Base-by-base conservation (phyloP, 768 basidiomycete genomes). In the Mycena metata region DNA sequence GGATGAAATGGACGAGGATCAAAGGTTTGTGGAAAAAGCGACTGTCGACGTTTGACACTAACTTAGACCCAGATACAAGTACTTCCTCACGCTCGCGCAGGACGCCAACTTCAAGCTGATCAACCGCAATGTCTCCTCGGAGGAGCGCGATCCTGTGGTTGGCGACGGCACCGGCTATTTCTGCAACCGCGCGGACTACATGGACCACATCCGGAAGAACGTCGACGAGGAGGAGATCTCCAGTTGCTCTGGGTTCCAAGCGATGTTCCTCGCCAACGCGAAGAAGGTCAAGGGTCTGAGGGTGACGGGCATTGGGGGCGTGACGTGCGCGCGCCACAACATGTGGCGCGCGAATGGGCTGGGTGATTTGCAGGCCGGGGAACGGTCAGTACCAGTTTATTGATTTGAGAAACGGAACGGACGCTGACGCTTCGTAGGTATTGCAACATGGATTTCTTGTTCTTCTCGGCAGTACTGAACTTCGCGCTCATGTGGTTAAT, bases 261-360 rank as follows among this genome's bases (percentile, higher is more conserved):
- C 66, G 0, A 52, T 64, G 41, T 57, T 54, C n/a, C 26, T 60
- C 5, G 52, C 59, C 6, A 42, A 54, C 30, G 16, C 39, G 7
- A 69, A 61, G 35, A 45, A 51, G 5, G 47, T 63, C 0, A 73
- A 56, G 41, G 69, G 66, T 12, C 45, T 73, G 12, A 10, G 39
- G 39, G 36, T 36, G 6, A 39, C 39, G 15, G 39, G 39, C 5
- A 10, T 39, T 5, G 39, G 39, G 11, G 39, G 39, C 4, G 39
- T 39, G 39, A 39, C 39, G 3, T 39, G 39, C 9, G 39, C 39
- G 5, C 39, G 39, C 9, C 39, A 39, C 11, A 39, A 39, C 39
- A 39, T 39, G 39, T 39, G 39, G 39, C 49, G 49, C 6, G 13
- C 24, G 10, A 68, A 62, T 1, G 72, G 72, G 1, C 12, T 73